Conservation (phyloP, 1,284 basidiomycete genomes). For the Xerocomus nothofagi region DNA sequence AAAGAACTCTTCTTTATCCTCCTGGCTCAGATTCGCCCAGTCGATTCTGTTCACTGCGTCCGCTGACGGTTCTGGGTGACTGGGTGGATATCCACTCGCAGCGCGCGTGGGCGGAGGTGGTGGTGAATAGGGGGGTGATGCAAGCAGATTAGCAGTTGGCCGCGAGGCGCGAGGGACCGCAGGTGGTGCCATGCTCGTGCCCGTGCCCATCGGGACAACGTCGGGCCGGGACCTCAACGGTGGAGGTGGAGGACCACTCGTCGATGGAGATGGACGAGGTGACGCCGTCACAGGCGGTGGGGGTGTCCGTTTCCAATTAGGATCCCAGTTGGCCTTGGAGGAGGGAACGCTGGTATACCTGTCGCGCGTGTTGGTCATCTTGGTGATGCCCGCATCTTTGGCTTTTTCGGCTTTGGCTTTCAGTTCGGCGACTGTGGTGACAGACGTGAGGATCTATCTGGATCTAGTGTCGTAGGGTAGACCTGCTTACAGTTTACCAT, state of each 20-base stretch:
- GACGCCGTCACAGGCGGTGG: slow-evolving; percentile 19
- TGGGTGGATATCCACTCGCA: slow-evolving; percentile 27
- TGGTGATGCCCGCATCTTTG: slow-evolving; percentile 53
- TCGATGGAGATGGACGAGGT: slow-evolving; percentile 16
- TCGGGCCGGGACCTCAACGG: slow-evolving; percentile 20
- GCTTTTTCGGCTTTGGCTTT: slow-evolving; percentile 62
- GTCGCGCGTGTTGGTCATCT: slow-evolving; percentile 56
- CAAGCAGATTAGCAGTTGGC: neutral
- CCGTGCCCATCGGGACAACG: neutral
- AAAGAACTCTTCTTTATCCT: slow-evolving; percentile 75
- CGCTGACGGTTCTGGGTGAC: slow-evolving; percentile 4
- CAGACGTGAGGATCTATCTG: slow-evolving; percentile 7
- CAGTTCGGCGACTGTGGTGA: slow-evolving; percentile 54
- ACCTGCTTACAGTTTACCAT: slow-evolving; percentile 34
- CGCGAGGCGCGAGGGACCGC: slow-evolving; percentile 6
- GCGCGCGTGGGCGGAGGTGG: slow-evolving; percentile 19
- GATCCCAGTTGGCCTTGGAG: slow-evolving; percentile 62
- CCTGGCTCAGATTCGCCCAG: slow-evolving; percentile 62
- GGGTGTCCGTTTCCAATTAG: slow-evolving; percentile 36
- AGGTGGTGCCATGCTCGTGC: slow-evolving; percentile 4
- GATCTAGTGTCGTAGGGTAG: neutral
- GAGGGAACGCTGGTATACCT: slow-evolving; percentile 53
- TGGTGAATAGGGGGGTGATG: neutral
- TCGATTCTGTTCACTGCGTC: slow-evolving; percentile 44
- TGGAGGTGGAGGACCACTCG: slow-evolving; percentile 17